Conservation (phyloP, 2,329 filamentous ascomycete genomes). For the Rhinocladiella similis region DNA sequence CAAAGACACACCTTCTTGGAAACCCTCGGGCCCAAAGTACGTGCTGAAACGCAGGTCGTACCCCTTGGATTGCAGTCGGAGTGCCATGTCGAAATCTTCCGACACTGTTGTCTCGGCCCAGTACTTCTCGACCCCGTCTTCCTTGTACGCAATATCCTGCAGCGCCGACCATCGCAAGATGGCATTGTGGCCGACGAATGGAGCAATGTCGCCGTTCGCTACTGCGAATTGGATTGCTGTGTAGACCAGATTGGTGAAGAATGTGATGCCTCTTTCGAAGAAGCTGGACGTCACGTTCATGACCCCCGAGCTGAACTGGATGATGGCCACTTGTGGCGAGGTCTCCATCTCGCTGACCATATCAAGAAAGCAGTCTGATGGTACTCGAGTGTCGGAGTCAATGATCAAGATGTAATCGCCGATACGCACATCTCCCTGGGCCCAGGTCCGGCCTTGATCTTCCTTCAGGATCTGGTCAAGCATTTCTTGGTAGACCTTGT, state of each 20-base stretch:
- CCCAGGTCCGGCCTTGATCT: conserved; percentile 58
- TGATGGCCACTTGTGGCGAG: conserved; percentile 67
- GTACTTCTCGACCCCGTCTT: conserved; percentile 64
- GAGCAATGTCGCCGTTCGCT: conserved; percentile 68
- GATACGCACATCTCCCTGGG: conserved; percentile 80
- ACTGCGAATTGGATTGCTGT: conserved; percentile 70
- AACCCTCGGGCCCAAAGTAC: conserved; percentile 58
- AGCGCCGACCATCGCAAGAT: conserved; percentile 63
- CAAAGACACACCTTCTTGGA: conserved; percentile 70
- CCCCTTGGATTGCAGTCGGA: conserved; percentile 64
- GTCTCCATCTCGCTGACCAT: conserved; percentile 73
- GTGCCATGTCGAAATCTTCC: not conserved
- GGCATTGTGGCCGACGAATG: conserved; percentile 77
- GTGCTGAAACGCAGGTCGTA: conserved; percentile 67
- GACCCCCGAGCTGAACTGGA: conserved; percentile 71
- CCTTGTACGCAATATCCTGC: conserved; percentile 35
- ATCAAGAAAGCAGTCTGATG: conserved; percentile 66
- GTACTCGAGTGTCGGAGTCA: conserved; percentile 69
- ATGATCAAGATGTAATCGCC: conserved; percentile 75
- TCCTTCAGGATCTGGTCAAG: conserved; percentile 55
- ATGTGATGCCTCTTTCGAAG: conserved; percentile 75
- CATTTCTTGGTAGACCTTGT: conserved; percentile 50
- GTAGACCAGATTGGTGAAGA: conserved; percentile 77
- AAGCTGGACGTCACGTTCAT: conserved; percentile 72
- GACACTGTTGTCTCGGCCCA: conserved; percentile 62